Conservation (phyloP, 345 rosid species). For the Chamaenerion angustifolium region DNA sequence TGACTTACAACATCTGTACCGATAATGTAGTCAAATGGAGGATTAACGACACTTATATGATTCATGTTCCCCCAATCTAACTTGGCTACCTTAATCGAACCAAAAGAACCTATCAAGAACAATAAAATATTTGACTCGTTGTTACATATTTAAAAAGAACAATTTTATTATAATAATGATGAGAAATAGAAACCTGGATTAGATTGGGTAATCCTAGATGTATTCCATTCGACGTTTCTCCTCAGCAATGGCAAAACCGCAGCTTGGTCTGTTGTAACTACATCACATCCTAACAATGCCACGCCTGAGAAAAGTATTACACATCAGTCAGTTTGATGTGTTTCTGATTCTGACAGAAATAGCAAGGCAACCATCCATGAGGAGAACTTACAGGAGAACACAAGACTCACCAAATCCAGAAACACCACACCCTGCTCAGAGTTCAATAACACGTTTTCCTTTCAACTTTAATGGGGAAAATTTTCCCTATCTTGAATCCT, state of each 20-base stretch:
- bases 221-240: conserved; percentile 75
- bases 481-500: conserved; percentile 74
- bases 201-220: conserved; percentile 58
- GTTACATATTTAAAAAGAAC: no score
- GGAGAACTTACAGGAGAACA: background rate
- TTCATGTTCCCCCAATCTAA: conserved; percentile 82
- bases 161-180: background rate
- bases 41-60: conserved; percentile 56
- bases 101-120: conserved; percentile 53
- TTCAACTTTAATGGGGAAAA: conserved; percentile 69
- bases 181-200: conserved; percentile 44
- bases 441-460: conserved; percentile 84
- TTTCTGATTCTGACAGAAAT: no score
- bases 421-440: conserved; percentile 95
- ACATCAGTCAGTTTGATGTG: conserved; percentile 3
- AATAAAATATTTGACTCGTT: background rate
- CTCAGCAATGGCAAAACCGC: conserved; percentile 66
- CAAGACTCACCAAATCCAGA: conserved; percentile 79
- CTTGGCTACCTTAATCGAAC: conserved; percentile 70
- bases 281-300: conserved; percentile 87
- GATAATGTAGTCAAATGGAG: conserved; percentile 80
- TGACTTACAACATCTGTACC: conserved; percentile 92
- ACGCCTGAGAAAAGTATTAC: conserved; percentile 37
- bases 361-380: background rate
- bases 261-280: conserved; percentile 67